Evolutionary conservation across 768 basidiomycete genomes (phyloP).

Genomic region (Trametes elegans): DNA sequence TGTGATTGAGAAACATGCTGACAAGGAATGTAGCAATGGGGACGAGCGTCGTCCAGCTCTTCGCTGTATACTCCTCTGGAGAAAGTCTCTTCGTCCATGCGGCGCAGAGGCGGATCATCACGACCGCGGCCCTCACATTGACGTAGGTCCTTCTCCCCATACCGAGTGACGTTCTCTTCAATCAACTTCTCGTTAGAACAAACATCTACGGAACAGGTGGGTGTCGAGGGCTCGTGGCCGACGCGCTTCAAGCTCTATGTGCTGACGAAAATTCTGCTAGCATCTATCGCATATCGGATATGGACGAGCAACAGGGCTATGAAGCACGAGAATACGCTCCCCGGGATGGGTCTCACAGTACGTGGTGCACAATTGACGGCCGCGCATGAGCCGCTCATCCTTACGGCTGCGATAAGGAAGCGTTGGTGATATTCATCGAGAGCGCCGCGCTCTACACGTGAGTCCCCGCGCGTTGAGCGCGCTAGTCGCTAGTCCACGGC

Average conservation of each 20-base stretch:
- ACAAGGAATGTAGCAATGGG: not conserved
- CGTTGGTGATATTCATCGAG: slow-evolving; percentile 11
- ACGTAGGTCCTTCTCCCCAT: not conserved
- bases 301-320: slow-evolving; percentile 6
- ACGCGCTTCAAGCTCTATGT: not conserved
- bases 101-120: slow-evolving; percentile 1
- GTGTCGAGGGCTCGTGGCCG: not conserved
- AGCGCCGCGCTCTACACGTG: slow-evolving; percentile 15
- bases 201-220: slow-evolving; percentile 13
- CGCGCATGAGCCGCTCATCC: too few species aligned
- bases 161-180: too few species aligned
- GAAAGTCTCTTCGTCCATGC: slow-evolving; percentile 4
- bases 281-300: slow-evolving; percentile 10
- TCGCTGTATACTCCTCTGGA: not conserved
- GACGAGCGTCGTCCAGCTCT: slow-evolving; percentile 8
- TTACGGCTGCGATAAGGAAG: slow-evolving; percentile 6
- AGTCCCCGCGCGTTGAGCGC: not conserved
- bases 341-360: not conserved
- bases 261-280: not conserved
- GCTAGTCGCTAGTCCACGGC: not conserved
- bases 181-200: not conserved
- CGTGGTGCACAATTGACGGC: not conserved
- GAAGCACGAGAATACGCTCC: not conserved
- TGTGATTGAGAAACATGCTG: not conserved
- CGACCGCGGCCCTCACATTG: slow-evolving; percentile 3